Evolutionary conservation across 805 yeast genomes (phyloP).

Genomic region (Candida nemodendra): DNA sequence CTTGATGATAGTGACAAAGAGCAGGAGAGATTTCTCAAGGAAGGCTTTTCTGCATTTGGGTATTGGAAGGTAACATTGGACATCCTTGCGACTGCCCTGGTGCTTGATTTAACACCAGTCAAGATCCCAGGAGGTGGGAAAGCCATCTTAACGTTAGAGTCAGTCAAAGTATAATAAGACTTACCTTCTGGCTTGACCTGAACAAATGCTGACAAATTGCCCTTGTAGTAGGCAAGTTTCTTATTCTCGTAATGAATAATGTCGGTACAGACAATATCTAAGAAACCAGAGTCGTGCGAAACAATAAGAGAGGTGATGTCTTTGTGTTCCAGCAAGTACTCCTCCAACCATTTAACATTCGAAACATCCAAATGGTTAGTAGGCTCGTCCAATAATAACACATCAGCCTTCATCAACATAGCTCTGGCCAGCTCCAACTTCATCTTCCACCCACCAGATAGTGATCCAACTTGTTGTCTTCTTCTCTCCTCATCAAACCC

Average conservation of each 20-base stretch:
- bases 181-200: slow-evolving; percentile 93
- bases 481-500: slow-evolving; percentile 92
- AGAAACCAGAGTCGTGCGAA: slow-evolving; percentile 96
- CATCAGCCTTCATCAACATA: slow-evolving; percentile 96
- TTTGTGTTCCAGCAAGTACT: slow-evolving; percentile 76
- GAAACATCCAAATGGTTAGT: slow-evolving; percentile 96
- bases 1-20: slow-evolving; percentile 94
- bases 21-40: slow-evolving; percentile 75
- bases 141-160: slow-evolving; percentile 90
- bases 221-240: slow-evolving; percentile 92
- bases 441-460: slow-evolving; percentile 99
- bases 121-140: slow-evolving; percentile 98
- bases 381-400: slow-evolving; percentile 93
- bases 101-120: slow-evolving; percentile 94
- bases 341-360: slow-evolving; percentile 92
- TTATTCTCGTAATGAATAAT: slow-evolving; percentile 95
- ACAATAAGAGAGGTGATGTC: slow-evolving; percentile 93
- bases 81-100: slow-evolving; percentile 80
- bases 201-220: slow-evolving; percentile 91
- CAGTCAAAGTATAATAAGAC: slow-evolving; percentile 91
- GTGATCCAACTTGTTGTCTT: slow-evolving; percentile 86
- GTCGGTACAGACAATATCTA: slow-evolving; percentile 94
- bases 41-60: slow-evolving; percentile 87
- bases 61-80: slow-evolving; percentile 80
- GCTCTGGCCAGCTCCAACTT: slow-evolving; percentile 98